Base-by-base conservation (phyloP, 2,329 filamentous ascomycete genomes). In the Monosporascus sp. region DNA sequence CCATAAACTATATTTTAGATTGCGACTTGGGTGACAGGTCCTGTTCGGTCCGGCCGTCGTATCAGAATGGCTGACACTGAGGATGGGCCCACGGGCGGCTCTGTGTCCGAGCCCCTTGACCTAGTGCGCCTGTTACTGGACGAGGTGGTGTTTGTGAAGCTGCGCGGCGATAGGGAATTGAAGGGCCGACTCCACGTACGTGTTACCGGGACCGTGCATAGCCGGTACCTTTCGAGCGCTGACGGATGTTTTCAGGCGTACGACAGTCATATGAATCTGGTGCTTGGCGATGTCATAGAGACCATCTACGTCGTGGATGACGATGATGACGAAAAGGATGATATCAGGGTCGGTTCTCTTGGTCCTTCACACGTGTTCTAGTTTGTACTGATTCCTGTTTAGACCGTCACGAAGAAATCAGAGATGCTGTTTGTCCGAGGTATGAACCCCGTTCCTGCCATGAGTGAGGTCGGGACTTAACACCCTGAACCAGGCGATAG, bases 401-500 rank as follows among this genome's bases (percentile, higher is more conserved):
- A 96, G 89, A 96, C 92, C 15, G 85, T 94, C 58, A 96, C 93
- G 76, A 96, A 96, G 74, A 95, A 97, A 72, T 95, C 91, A 44
- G 94, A 97, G 70, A 99, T 99, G 94, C 77, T 99, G 20, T 99
- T 99, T 70, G 93, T 99, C 54, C 81, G 94, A 89, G 93, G 92
- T 93, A 75, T 58, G 81, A 71, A n/a, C 68, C 67, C 47, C 65
- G 61, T 35, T 65, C 62, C 9, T 55, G 56, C 28, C 31, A n/a
- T 40, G 20, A 14, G 38, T 26, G n/a, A 53, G 17, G 18, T 37
- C 28, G 11, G n/a, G 31, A 26, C 50, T 65, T 71, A 49, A 72
- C 58, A 51, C 41, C 8, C 35, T 40, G 20, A 48, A 26, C 44
- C 59, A 89, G 86, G 86, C 59, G 86, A 89, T 64, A 88, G 86